These are phyloP conservation scores for Rubus parviflorus DNA, from an alignment of 306 rosid species.

Conservation along the genomic window DNA sequence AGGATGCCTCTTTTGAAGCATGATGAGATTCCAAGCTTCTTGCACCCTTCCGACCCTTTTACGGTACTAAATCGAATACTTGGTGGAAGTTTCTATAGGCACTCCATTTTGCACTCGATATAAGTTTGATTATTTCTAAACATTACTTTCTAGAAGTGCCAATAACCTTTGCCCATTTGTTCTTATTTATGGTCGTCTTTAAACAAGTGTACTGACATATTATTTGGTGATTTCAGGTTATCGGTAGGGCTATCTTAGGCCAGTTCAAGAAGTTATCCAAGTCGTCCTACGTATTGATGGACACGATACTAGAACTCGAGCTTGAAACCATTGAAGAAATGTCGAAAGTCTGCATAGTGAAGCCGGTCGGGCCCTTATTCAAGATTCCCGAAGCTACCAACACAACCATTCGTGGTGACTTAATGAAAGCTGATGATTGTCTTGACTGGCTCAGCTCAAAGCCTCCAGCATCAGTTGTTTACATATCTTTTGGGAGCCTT, in stretches of 20 bases:
- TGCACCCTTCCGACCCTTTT: not conserved
- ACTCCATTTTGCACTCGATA: too few species aligned
- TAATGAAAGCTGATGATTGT: constrained; percentile 25
- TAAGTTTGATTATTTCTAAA: too few species aligned
- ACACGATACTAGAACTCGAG: constrained; percentile 40
- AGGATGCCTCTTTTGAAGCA: constrained; percentile 29
- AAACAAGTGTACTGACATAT: not conserved
- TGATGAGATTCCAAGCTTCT: constrained; percentile 40
- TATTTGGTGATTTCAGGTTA: not conserved
- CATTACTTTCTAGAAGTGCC: too few species aligned
- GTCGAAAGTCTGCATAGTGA: constrained; percentile 18
- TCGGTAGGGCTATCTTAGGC: constrained; percentile 20
- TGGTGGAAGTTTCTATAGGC: too few species aligned
- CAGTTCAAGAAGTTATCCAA: constrained; percentile 32
- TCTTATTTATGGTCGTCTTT: not conserved
- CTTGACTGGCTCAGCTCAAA: constrained; percentile 32
- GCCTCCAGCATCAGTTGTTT: constrained; percentile 28
- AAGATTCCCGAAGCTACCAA: not conserved
- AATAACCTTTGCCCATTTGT: not conserved
- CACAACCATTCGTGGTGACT: constrained; percentile 3
- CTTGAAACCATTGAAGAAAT: constrained; percentile 9
- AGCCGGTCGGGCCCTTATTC: constrained; percentile 35
- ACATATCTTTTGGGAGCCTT: constrained; percentile 43
- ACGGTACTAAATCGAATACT: not conserved
- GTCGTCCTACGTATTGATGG: constrained; percentile 35